Percentiles rank a stretch among this genome's conserved stretches.
These are phyloP conservation scores for Exophiala calicioides DNA, from an alignment of 2,329 filamentous ascomycete species.

Conservation along the genomic window DNA sequence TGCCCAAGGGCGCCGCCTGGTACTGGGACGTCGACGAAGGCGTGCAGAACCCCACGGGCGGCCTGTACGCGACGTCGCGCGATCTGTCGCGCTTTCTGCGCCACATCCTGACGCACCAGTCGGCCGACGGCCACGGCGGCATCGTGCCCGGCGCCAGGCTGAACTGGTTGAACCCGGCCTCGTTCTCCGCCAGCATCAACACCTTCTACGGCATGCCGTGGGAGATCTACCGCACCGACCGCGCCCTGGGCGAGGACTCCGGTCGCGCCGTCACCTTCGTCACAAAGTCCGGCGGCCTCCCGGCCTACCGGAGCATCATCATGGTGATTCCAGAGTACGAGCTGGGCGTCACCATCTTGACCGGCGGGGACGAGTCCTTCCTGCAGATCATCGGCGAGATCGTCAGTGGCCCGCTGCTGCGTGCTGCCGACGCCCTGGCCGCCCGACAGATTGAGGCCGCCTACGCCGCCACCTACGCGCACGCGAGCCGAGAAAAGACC, in stretches of 20 bases:
- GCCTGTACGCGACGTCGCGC: constrained; percentile 43
- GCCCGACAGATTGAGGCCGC: constrained; percentile 11
- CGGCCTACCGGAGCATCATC: constrained; percentile 45
- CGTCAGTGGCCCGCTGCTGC: constrained; percentile 26
- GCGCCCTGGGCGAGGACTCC: constrained; percentile 39
- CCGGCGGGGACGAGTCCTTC: constrained; percentile 25
- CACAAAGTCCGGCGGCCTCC: constrained; percentile 48
- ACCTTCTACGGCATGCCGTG: constrained; percentile 51
- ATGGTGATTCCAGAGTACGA: constrained; percentile 47
- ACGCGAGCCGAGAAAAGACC: not conserved
- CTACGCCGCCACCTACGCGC: constrained; percentile 19
- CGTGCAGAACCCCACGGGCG: constrained; percentile 46
- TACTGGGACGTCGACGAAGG: constrained; percentile 46
- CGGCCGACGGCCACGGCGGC: too few relatives aligned
- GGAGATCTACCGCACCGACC: constrained; percentile 48
- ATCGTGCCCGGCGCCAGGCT: constrained; percentile 38
- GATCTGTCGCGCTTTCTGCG: constrained; percentile 49
- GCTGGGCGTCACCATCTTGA: constrained; percentile 52
- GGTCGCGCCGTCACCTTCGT: constrained; percentile 45
- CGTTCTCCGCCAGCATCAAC: constrained; percentile 38
- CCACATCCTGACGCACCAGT: constrained; percentile 44
- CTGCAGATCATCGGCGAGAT: constrained; percentile 18
- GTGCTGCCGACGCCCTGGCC: constrained; percentile 27
- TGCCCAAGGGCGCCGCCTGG: constrained; percentile 30
- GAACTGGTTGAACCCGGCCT: constrained; percentile 48